A percentile compares a stretch with the other conserved stretches of the same genome.
Conservation (phyloP, 768 basidiomycete species). For the Pisolithus orientalis region DNA sequence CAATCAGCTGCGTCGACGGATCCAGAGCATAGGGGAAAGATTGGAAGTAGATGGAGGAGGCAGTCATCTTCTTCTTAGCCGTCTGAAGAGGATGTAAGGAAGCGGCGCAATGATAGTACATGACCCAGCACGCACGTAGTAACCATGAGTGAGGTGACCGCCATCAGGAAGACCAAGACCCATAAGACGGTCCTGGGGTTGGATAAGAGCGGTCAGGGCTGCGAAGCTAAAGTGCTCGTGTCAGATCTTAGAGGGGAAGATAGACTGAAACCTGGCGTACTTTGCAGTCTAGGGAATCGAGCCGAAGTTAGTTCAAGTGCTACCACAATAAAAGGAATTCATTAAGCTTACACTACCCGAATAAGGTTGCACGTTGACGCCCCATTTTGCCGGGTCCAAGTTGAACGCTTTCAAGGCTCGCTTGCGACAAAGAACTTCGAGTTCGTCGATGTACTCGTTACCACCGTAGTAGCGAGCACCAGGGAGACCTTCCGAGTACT, state of each 20-base stretch:
- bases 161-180: slow-evolving; percentile 97
- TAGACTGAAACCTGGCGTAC: slow-evolving; percentile 36
- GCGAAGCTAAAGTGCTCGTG: slow-evolving; percentile 64
- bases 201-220: slow-evolving; percentile 89
- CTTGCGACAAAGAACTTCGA: slow-evolving; percentile 90
- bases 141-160: slow-evolving; percentile 95
- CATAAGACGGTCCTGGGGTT: slow-evolving; percentile 98
- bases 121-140: slow-evolving; percentile 59
- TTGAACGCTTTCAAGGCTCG: slow-evolving; percentile 95
- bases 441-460: slow-evolving; percentile 96
- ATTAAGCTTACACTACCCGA: slow-evolving; percentile 69
- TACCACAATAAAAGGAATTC: slow-evolving; percentile 1
- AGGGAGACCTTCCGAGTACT: slow-evolving; percentile 99
- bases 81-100: slow-evolving; percentile 43
- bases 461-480: slow-evolving; percentile 95
- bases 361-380: slow-evolving; percentile 99
- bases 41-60: slow-evolving; percentile 99
- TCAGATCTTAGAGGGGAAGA: slow-evolving; percentile 9
- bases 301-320: slow-evolving; percentile 3
- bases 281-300: slow-evolving; percentile 66
- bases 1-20: slow-evolving; percentile 79
- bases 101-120: not conserved
- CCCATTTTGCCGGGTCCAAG: slow-evolving; percentile 90
- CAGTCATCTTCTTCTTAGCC: slow-evolving; percentile 99
- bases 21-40: slow-evolving; percentile 89